Conservation (phyloP, 768 basidiomycete species). For the Lepiota venenata region DNA sequence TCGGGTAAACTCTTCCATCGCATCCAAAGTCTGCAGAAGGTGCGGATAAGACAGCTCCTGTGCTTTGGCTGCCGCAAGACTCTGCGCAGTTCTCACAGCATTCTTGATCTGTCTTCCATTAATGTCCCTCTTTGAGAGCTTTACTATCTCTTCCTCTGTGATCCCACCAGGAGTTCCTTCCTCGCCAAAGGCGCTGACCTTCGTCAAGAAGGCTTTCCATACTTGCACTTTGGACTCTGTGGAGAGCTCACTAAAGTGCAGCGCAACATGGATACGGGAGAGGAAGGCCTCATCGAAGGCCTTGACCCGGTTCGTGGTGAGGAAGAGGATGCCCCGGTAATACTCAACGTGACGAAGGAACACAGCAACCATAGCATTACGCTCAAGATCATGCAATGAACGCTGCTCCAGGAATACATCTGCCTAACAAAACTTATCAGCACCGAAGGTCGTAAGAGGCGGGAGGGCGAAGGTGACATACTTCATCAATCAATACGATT, state of each 20-base stretch:
- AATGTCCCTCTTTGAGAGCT: conserved; percentile 47
- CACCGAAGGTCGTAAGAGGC: background rate
- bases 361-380: conserved; percentile 73
- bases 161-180: conserved; percentile 19
- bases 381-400: conserved; percentile 57
- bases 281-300: conserved; percentile 69
- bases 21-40: conserved; percentile 54
- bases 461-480: conserved; percentile 5
- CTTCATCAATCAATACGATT: conserved; percentile 55
- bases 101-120: conserved; percentile 74
- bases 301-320: conserved; percentile 55
- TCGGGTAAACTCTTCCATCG: conserved; percentile 57
- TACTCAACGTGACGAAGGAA: conserved; percentile 60
- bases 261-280: conserved; percentile 62
- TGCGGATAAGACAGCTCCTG: conserved; percentile 47
- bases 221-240: conserved; percentile 52
- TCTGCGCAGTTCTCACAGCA: conserved; percentile 60
- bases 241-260: conserved; percentile 60
- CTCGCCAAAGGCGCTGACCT: conserved; percentile 33
- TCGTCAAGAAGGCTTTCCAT: conserved; percentile 58
- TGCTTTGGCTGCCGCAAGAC: conserved; percentile 47
- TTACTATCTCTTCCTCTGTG: conserved; percentile 37
- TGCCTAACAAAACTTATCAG: conserved; percentile 28
- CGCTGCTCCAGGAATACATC: conserved; percentile 75
- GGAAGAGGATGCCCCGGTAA: conserved; percentile 54